These are phyloP conservation scores for Imleria badia DNA, from an alignment of 768 basidiomycete species.

Conservation along the genomic window DNA sequence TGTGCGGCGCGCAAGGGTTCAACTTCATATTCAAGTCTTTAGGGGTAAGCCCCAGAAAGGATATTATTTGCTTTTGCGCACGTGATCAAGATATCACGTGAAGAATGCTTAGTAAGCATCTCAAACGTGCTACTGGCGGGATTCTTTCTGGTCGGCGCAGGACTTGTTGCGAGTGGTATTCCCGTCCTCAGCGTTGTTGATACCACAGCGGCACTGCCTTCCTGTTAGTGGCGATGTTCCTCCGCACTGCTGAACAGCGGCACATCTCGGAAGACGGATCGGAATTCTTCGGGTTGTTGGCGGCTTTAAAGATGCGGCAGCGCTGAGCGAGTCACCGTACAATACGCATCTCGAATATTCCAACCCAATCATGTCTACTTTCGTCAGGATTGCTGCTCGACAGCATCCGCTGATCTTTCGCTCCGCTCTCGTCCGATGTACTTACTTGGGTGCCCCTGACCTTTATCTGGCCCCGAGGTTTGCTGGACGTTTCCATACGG, in stretches of 20 bases:
- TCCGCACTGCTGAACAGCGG: constrained; percentile 5
- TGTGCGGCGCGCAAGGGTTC: constrained; percentile 3
- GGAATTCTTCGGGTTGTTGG: constrained; percentile 23
- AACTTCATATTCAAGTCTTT: background rate
- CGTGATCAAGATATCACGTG: constrained; percentile 4
- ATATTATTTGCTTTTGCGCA: background rate
- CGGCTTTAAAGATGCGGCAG: constrained; percentile 21
- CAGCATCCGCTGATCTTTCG: constrained; percentile 6
- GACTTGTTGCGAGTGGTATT: background rate
- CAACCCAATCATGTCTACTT: constrained; percentile 12
- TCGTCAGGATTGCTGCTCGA: constrained; percentile 14
- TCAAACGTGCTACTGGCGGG: too few relatives aligned
- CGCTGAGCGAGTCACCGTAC: background rate
- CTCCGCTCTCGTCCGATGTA: constrained; percentile 9
- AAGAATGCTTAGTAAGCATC: background rate
- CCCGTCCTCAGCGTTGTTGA: background rate
- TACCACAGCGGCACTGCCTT: background rate
- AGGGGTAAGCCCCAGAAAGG: constrained; percentile 7
- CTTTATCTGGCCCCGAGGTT: background rate
- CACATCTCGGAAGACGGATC: constrained; percentile 22
- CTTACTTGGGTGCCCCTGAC: constrained; percentile 4
- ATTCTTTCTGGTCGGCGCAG: background rate
- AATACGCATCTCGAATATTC: background rate
- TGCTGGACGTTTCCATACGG: constrained; percentile 22
- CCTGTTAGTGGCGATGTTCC: background rate